Base-by-base conservation (phyloP, 2,329 filamentous ascomycete genomes). In the Alternaria hordeiaustralica region DNA sequence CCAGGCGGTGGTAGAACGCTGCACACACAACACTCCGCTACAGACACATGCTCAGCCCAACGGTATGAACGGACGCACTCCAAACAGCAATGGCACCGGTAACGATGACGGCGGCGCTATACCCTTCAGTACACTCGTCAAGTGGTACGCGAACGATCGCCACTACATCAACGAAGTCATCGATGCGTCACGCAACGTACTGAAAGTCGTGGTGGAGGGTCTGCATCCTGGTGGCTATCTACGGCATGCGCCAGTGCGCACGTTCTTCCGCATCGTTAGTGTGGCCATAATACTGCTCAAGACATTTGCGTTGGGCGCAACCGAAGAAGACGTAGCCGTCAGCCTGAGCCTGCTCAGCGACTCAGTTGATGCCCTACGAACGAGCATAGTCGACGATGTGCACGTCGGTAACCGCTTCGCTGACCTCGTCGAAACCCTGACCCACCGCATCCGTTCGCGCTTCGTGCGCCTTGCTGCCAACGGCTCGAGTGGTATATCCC, bases 1-100 rank as follows among this genome's bases (percentile, higher is more conserved):
- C 2, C 96, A 99, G 81, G 96, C 96, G 21, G 94, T 98, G 4
- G 93, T 98, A 6, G 95, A 97, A 80, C 89, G 94, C 64, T 97
- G 93, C 81, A 95, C 93, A 7, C 94, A 87, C 64, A 91, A 94
- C 67, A 89, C 90, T 3, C 79, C 70, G 61, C 75, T 75, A 36
- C 78, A 78, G 53, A 73, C 72, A 49, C 76, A 71, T 70, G 80
- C 70, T 49, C 77, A 70, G 43, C 73, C 71, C 9, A 72, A 76
- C 49, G 71, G 72, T 18, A 26, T 53, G 36, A 60, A 66, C 49
- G 60, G 70, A 44, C 76, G 20, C 60, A 63, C 54, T 23, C 55
- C 68, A 3, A 73, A 78, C 10, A 69, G 66, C 5, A 68, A 79
- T 15, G 81, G 81, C 51, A 75, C 77, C 7, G 69, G 66, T 2